Percentiles rank a stretch among this genome's conserved stretches.
These are phyloP conservation scores for Calonectria pseudoreteaudii DNA, from an alignment of 2,329 filamentous ascomycete species.

Conservation along the genomic window DNA sequence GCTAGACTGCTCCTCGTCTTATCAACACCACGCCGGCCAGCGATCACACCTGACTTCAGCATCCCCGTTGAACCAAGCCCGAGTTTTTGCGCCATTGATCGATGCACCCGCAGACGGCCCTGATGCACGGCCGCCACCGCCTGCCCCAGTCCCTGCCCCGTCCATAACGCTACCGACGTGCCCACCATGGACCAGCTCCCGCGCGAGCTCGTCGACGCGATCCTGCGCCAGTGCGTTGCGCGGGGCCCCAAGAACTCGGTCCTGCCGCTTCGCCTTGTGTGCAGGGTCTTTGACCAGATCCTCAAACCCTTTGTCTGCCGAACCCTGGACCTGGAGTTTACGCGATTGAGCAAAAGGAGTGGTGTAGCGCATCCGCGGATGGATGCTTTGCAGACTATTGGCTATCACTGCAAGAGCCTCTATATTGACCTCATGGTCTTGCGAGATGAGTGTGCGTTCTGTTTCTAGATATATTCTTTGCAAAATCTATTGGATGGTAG, in stretches of 20 bases:
- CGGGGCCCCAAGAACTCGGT: slow-evolving; percentile 58
- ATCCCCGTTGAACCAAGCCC: not conserved
- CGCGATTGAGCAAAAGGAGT: slow-evolving; percentile 56
- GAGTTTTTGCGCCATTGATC: not conserved
- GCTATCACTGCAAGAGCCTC: slow-evolving; percentile 60
- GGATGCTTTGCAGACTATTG: slow-evolving; percentile 59
- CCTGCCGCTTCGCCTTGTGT: slow-evolving; percentile 60
- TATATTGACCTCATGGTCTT: slow-evolving; percentile 66
- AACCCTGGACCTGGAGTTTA: slow-evolving; percentile 63
- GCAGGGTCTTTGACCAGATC: slow-evolving; percentile 59
- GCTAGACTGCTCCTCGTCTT: slow-evolving; percentile 17
- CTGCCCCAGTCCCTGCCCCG: slow-evolving; percentile 22
- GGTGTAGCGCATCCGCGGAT: slow-evolving; percentile 48
- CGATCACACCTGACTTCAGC: not conserved
- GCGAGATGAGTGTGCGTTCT: slow-evolving; percentile 60
- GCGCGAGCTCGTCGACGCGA: slow-evolving; percentile 59
- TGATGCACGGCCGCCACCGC: slow-evolving; percentile 26
- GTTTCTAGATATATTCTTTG: not conserved
- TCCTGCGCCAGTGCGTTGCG: slow-evolving; percentile 57
- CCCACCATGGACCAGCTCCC: slow-evolving; percentile 59
- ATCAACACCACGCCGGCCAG: slow-evolving; percentile 22
- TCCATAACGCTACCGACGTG: slow-evolving; percentile 7
- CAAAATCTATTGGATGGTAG: not conserved
- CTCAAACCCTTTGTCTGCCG: slow-evolving; percentile 59
- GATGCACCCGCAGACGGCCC: slow-evolving; percentile 5